Base-by-base conservation (phyloP, 768 basidiomycete species). In the Pulveroboletus ravenelii region DNA sequence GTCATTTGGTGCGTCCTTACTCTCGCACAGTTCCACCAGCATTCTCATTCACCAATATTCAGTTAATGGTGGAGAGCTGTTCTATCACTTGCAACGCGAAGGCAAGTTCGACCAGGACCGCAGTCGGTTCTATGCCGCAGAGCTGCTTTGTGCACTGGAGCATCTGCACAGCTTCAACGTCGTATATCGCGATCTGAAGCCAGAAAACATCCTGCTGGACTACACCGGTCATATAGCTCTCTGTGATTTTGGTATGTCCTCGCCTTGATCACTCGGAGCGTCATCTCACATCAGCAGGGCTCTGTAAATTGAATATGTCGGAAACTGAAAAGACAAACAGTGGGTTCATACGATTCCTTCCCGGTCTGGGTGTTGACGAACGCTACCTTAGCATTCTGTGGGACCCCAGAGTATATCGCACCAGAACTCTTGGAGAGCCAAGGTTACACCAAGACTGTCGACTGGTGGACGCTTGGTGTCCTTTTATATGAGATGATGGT, bases 391-490 rank as follows among this genome's bases (percentile, higher is more conserved):
- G 88, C 93, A 8, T 99, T 99, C 78, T 99, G 95, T 63, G 95
- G 95, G 7, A 99, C 95, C 6, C 95, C 95, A 2, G 95, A 99
- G 68, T 98, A 98, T 70, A 98, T 98, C 61, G 93, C 94, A 8
- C 95, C 95, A 0, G 95, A 99, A 66, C 80, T 99, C 34, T 80
- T 99, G 55, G 92, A 94, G 65, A 96, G 89, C 54, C 89, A 92
- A 62, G 95, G 96, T 1, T 97, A 99, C 71, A 95, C 93, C 5
- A 94, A 94, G 64, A 96, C 95, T 0, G 96, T 99, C 14, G 95
- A 99, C 63, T 99, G 95, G 95, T 94, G 91, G 95, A 98, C 95
- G 1, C 76, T 97, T 5, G 96, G 95, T 32, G 94, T 98, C 17
- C 78, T 99, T 47, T 77, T 98, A 39, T 98, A 92, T 63, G 95